These are phyloP conservation scores for Ensete ventricosum DNA, from an alignment of 176 grass and related monocot genomes.

Conservation along the genomic window DNA sequence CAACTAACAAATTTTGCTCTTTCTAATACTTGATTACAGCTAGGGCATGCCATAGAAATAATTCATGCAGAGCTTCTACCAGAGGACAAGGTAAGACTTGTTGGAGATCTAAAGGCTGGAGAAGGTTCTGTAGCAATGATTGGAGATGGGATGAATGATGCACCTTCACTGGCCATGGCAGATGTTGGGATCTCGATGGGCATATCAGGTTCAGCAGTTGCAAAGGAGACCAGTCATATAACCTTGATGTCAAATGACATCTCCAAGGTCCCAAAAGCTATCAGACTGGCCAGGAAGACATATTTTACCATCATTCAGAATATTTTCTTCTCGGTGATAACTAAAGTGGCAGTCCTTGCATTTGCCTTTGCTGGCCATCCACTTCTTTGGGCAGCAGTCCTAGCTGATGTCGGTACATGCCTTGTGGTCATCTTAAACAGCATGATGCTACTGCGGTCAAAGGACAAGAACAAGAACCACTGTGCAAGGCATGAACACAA, in stretches of 20 bases:
- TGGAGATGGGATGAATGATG: constrained; percentile 96
- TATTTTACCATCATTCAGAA: constrained; percentile 54
- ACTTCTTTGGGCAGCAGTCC: constrained; percentile 84
- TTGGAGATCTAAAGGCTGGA: constrained; percentile 54
- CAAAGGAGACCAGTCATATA: constrained; percentile 87
- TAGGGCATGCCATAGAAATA: constrained; percentile 49
- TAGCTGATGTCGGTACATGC: constrained; percentile 95
- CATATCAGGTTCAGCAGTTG: constrained; percentile 83
- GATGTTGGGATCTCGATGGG: constrained; percentile 95
- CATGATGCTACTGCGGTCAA: constrained; percentile 60
- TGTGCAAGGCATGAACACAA: constrained; percentile 27
- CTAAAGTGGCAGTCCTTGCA: constrained; percentile 58
- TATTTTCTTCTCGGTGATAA: constrained; percentile 66
- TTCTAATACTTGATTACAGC: constrained; percentile 29
- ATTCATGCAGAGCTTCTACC: constrained; percentile 78
- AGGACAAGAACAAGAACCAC: constrained; percentile 43
- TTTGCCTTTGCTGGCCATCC: constrained; percentile 68
- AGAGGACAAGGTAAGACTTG: constrained; percentile 73
- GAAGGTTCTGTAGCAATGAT: constrained; percentile 74
- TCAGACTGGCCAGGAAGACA: constrained; percentile 64
- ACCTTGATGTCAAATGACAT: constrained; percentile 98
- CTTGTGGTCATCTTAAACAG: constrained; percentile 94
- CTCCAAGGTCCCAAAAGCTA: constrained; percentile 57
- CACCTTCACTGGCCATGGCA: constrained; percentile 75
- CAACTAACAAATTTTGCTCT: not conserved